Evolutionary conservation across 78 protist species (phyloP), one percentile per base, ranked within the genome.

Genomic region (Dictyostelium capitatum): DNA sequence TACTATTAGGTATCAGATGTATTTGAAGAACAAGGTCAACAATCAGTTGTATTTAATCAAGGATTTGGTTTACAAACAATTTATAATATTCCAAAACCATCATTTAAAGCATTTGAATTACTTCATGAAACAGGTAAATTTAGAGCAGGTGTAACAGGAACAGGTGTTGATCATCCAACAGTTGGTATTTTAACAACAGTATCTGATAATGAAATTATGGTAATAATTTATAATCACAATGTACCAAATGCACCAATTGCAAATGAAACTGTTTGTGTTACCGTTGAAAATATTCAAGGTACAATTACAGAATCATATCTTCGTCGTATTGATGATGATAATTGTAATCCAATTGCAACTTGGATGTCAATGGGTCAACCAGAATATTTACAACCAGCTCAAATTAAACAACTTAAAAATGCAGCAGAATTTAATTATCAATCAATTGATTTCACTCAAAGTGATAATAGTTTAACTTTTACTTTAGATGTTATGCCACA

Each of bases 1-100:
- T n/a, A n/a, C n/a, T n/a, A n/a, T n/a, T n/a, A 37, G 43, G 43
- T 37, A 37, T 37, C 43, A 37, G 43, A 37, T 37, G 43, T 37
- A 37, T 85, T 85, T 54, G 94, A 89, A 32, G 94, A 89, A 50
- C 83, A 72, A 89, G 94, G 94, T 64, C 80, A 73, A 69, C 89
- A 81, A 89, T 77, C 84, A 6, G 84, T 62, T 1, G 47, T 47
- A 28, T 89, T 89, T 59, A 80, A 89, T 54, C 54, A 89, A 89
- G 94, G 94, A 6, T 89, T 89, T 46, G 94, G 94, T 62, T 9
- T 89, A 19, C 83, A 77, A 64, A 89, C 89, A 8, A 89, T 89
- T 37, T 89, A 89, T 28, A 6, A 54, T 9, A 89, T 89, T 64
- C 67, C 74, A 20, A 89, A 89, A 62, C 94, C 94, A 89, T 70